Evolutionary conservation across 371 early-diverging fungal species (phyloP).

Genomic region (Mucor circinelloides): DNA sequence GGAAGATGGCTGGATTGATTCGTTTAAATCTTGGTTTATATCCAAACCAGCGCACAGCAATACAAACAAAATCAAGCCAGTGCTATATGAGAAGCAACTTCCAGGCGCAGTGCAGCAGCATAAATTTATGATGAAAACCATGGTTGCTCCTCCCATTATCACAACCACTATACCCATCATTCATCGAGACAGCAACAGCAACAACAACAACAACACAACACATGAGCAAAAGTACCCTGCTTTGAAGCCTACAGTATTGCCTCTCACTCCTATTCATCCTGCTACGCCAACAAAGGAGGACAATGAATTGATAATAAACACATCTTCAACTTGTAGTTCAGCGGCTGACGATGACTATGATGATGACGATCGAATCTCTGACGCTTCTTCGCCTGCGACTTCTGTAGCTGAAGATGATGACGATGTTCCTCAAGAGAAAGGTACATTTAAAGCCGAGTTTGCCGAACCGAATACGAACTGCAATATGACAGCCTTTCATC

Average conservation of each 20-base stretch:
- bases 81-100: background rate
- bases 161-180: background rate
- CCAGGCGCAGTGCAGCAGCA: background rate
- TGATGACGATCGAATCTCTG: conserved; percentile 5
- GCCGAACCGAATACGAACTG: background rate
- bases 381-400: conserved; percentile 20
- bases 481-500: background rate
- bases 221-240: background rate
- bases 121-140: background rate
- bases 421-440: background rate
- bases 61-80: background rate
- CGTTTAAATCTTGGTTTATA: conserved; percentile 16
- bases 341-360: conserved; percentile 9
- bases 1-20: conserved; percentile 10
- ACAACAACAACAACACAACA: background rate
- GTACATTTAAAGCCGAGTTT: background rate
- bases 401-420: conserved; percentile 10
- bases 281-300: background rate
- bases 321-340: conserved; percentile 15
- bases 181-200: background rate
- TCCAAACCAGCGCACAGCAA: background rate
- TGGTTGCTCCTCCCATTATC: background rate
- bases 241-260: background rate
- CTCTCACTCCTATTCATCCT: background rate
- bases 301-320: background rate